phyloP scores from a whole-genome alignment of 345 rosid species.

The Isatis tinctoria region DNA sequence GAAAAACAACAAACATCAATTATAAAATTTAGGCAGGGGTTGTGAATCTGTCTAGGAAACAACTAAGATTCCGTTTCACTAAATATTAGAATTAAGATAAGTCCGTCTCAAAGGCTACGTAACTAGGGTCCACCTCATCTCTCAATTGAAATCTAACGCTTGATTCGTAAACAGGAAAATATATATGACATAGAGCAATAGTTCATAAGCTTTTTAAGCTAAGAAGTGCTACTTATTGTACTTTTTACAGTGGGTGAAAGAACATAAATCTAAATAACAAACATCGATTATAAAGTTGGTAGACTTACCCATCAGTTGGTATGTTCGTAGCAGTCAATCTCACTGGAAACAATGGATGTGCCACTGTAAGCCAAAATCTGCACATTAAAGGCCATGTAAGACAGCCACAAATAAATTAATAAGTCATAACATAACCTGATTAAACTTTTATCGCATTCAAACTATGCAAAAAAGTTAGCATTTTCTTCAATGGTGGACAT shows the following conservation, averaged over 20 bases:
- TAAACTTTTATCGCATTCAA: neutral
- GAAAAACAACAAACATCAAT: slow-evolving; percentile 5
- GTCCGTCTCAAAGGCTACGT: neutral
- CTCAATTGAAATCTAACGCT: neutral
- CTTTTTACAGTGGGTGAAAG: neutral
- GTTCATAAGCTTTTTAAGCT: neutral
- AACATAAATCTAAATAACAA: neutral
- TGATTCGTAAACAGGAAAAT: neutral
- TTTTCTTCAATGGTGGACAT: neutral
- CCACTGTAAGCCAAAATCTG: slow-evolving; percentile 73
- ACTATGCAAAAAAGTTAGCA: neutral
- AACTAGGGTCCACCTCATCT: neutral
- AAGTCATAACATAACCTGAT: neutral
- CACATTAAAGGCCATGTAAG: slow-evolving; percentile 15
- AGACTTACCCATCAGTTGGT: slow-evolving; percentile 82
- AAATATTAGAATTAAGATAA: neutral
- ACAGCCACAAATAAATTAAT: neutral
- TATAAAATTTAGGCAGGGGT: neutral
- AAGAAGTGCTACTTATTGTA: neutral
- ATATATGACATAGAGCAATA: neutral
- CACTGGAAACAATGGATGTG: slow-evolving; percentile 61
- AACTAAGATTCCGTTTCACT: neutral
- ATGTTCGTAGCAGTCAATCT: slow-evolving; percentile 48
- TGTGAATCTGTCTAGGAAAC: slow-evolving; percentile 4
- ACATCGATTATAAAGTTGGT: neutral